Conservation (phyloP, 768 basidiomycete genomes). For the Mycena leptocephala region DNA sequence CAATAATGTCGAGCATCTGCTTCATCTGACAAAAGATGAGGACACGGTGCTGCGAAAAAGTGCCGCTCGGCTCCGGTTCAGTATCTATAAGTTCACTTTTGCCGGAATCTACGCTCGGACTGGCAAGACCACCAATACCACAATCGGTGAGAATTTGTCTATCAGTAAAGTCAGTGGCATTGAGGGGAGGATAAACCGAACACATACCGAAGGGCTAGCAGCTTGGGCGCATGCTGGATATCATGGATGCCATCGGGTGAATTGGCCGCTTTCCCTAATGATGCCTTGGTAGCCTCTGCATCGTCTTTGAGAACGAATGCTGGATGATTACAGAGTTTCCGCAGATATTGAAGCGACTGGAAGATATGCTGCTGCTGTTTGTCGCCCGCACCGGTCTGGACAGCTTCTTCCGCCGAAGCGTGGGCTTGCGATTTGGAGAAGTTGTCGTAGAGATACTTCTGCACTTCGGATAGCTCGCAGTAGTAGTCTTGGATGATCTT, state of each 20-base stretch:
- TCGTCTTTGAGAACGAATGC: slow-evolving; percentile 90
- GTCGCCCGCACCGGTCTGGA: slow-evolving; percentile 65
- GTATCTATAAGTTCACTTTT: slow-evolving; percentile 82
- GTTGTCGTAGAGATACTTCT: slow-evolving; percentile 95
- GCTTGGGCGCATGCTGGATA: slow-evolving; percentile 94
- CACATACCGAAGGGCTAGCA: slow-evolving; percentile 91
- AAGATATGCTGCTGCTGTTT: slow-evolving; percentile 92
- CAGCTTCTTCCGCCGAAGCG: slow-evolving; percentile 73
- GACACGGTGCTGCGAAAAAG: slow-evolving; percentile 96
- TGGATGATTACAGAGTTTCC: slow-evolving; percentile 98
- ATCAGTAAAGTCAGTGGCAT: neutral
- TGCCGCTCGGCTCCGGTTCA: slow-evolving; percentile 65
- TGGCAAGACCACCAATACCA: slow-evolving; percentile 82
- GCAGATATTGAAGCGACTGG: slow-evolving; percentile 96
- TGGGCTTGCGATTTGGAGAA: slow-evolving; percentile 88
- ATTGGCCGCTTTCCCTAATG: slow-evolving; percentile 70
- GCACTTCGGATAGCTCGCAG: slow-evolving; percentile 95
- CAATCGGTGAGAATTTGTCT: slow-evolving; percentile 97
- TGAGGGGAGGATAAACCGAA: neutral
- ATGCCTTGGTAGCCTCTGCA: slow-evolving; percentile 68
- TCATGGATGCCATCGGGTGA: slow-evolving; percentile 72
- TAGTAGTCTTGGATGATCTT: slow-evolving; percentile 99
- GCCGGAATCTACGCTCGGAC: slow-evolving; percentile 63
- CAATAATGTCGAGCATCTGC: slow-evolving; percentile 98
- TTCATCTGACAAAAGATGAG: slow-evolving; percentile 99